These are phyloP conservation scores for Sordariomycetes sp. DNA, from an alignment of 2,329 filamentous ascomycete genomes.

Conservation along the genomic window DNA sequence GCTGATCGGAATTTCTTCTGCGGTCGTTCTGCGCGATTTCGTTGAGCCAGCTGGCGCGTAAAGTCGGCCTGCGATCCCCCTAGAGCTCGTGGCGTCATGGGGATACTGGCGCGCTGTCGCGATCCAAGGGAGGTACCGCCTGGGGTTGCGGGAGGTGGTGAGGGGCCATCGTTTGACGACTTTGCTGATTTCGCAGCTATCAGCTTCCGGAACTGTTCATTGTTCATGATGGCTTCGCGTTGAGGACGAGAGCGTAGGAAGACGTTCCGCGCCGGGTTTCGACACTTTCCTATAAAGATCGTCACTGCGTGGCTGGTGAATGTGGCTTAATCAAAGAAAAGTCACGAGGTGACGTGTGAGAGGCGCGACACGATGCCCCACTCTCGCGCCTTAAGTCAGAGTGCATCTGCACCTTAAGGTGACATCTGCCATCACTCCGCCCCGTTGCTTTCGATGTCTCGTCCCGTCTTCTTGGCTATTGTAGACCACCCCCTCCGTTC, in stretches of 20 bases:
- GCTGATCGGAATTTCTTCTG: slow-evolving; percentile 70
- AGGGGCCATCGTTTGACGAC: slow-evolving; percentile 34
- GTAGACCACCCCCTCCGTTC: too few species aligned
- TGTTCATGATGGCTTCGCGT: slow-evolving; percentile 66
- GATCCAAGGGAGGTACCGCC: slow-evolving; percentile 57
- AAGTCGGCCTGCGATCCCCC: slow-evolving; percentile 55
- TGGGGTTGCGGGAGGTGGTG: slow-evolving; percentile 19
- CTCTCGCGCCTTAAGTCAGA: too few species aligned
- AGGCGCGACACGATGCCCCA: slow-evolving; percentile 22
- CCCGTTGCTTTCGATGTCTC: too few species aligned
- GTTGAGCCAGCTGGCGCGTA: slow-evolving; percentile 73
- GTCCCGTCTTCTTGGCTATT: too few species aligned
- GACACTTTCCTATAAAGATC: neutral
- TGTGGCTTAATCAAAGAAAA: slow-evolving; percentile 3
- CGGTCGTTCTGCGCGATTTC: slow-evolving; percentile 44
- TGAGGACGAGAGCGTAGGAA: too few species aligned
- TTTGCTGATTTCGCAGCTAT: slow-evolving; percentile 43
- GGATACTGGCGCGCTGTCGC: slow-evolving; percentile 69
- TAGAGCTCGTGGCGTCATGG: slow-evolving; percentile 86
- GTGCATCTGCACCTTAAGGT: too few species aligned
- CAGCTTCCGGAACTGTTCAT: slow-evolving; percentile 84
- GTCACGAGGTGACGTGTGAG: slow-evolving; percentile 30
- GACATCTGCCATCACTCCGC: too few species aligned
- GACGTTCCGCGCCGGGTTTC: too few species aligned
- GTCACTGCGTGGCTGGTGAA: slow-evolving; percentile 1